Conservation (phyloP, 2,329 filamentous ascomycete genomes). For the Colletotrichum camelliae region DNA sequence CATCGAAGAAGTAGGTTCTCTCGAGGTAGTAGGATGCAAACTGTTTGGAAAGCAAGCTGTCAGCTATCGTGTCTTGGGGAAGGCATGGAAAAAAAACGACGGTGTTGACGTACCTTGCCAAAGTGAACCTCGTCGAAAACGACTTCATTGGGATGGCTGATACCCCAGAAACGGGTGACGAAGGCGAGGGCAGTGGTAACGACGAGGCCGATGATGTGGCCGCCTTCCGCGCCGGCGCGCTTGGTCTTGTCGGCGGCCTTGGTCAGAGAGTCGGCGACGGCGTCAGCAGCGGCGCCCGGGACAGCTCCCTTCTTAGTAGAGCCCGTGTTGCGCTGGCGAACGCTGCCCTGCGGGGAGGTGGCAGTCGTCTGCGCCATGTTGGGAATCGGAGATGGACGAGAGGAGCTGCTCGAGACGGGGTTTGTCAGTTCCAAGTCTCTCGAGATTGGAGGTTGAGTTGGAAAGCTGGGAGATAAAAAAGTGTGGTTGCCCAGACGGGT, state of each 20-base stretch:
- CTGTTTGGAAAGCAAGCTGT: conserved; percentile 41
- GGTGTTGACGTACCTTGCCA: conserved; percentile 77
- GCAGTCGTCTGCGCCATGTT: conserved; percentile 46
- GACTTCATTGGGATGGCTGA: conserved; percentile 93
- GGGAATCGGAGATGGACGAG: conserved; percentile 21
- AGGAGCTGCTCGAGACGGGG: conserved; percentile 13
- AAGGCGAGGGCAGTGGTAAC: conserved; percentile 87
- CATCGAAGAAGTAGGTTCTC: conserved; percentile 99
- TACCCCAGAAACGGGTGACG: conserved; percentile 92
- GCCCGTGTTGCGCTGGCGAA: conserved; percentile 63
- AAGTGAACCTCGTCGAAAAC: conserved; percentile 99
- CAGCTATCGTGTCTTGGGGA: not conserved
- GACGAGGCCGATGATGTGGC: conserved; percentile 80
- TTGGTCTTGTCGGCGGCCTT: conserved; percentile 44
- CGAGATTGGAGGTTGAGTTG: not conserved
- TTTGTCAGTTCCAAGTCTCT: conserved; percentile 8
- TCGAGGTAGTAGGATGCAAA: conserved; percentile 86
- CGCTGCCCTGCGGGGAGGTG: conserved; percentile 59
- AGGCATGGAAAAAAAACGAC: not conserved
- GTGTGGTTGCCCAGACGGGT: not conserved
- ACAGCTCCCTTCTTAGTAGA: conserved; percentile 52
- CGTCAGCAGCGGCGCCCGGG: conserved; percentile 42
- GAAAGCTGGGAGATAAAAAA: not conserved
- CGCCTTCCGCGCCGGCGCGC: conserved; percentile 67
- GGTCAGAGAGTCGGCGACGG: conserved; percentile 57